Percentiles rank a stretch among this genome's conserved stretches.
Conservation (phyloP, 805 yeast genomes). For the Candida pseudoglaebosa region DNA sequence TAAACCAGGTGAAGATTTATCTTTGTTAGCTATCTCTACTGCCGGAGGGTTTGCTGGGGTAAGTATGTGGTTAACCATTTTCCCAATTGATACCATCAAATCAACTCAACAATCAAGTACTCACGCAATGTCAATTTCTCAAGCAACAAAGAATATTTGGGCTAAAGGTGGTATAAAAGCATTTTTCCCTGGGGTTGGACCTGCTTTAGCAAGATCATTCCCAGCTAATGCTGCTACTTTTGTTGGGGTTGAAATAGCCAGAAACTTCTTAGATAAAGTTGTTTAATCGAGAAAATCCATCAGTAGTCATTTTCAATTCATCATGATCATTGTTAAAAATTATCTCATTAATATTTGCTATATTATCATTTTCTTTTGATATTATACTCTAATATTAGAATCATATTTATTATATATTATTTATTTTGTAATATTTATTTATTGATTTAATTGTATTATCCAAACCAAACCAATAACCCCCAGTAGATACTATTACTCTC, state of each 20-base stretch:
- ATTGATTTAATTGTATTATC: too few species aligned
- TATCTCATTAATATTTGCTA: too few species aligned
- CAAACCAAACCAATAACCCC: too few species aligned
- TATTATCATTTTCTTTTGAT: too few species aligned
- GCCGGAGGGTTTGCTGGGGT: slow-evolving; percentile 98
- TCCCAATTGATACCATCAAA: slow-evolving; percentile 95
- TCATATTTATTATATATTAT: too few species aligned
- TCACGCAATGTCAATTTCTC: slow-evolving; percentile 49
- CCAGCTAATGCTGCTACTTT: slow-evolving; percentile 99
- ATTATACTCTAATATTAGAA: too few species aligned
- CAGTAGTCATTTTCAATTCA: background rate
- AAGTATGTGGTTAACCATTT: slow-evolving; percentile 93
- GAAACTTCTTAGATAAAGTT: slow-evolving; percentile 35
- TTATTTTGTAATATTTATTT: too few species aligned
- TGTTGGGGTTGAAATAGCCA: slow-evolving; percentile 87
- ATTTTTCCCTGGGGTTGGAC: slow-evolving; percentile 96
- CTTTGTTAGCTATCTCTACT: slow-evolving; percentile 69
- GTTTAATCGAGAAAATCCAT: slow-evolving; percentile 16
- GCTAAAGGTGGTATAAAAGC: slow-evolving; percentile 78
- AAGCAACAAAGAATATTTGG: slow-evolving; percentile 68
- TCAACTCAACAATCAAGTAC: slow-evolving; percentile 71
- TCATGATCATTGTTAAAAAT: too few species aligned
- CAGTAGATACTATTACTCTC: too few species aligned
- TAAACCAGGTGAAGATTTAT: slow-evolving; percentile 49
- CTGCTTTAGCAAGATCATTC: slow-evolving; percentile 90